These are phyloP conservation scores for Sporobolus alterniflorus DNA, from an alignment of 202 grass and related monocot genomes.

Conservation along the genomic window DNA sequence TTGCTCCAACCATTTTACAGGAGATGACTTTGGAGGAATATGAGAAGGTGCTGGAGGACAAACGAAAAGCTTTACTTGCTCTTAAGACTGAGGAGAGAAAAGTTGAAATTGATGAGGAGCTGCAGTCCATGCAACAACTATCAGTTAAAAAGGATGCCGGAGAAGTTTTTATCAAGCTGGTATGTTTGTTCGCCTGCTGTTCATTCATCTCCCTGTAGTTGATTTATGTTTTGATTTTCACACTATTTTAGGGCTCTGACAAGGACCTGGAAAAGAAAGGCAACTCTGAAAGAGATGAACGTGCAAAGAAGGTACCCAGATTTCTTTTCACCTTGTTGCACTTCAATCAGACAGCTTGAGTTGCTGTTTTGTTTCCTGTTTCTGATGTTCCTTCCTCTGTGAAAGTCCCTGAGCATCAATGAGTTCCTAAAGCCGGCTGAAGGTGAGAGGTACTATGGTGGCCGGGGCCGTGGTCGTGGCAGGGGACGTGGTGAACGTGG, in stretches of 20 bases:
- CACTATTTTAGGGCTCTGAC: slow-evolving; percentile 41
- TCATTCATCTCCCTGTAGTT: slow-evolving; percentile 11
- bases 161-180: slow-evolving; percentile 90
- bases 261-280: slow-evolving; percentile 65
- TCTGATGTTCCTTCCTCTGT: neutral
- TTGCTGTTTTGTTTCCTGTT: neutral
- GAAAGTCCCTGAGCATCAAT: slow-evolving; percentile 74
- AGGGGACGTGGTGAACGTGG: slow-evolving; percentile 39
- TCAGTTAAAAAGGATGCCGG: slow-evolving; percentile 72
- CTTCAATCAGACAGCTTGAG: neutral
- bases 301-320: slow-evolving; percentile 40
- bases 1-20: slow-evolving; percentile 24
- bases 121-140: slow-evolving; percentile 75
- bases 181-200: neutral
- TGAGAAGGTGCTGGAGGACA: slow-evolving; percentile 83
- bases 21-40: slow-evolving; percentile 98
- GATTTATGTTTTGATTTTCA: neutral
- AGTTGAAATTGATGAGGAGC: slow-evolving; percentile 81
- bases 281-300: slow-evolving; percentile 50
- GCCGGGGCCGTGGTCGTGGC: slow-evolving; percentile 28
- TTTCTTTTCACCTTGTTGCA: neutral
- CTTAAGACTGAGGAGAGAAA: slow-evolving; percentile 85
- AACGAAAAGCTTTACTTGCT: slow-evolving; percentile 65
- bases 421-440: slow-evolving; percentile 78
- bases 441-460: slow-evolving; percentile 56